phyloP scores from a whole-genome alignment of 192 early-diverging fungal genomes.

The Backusella sp. region DNA sequence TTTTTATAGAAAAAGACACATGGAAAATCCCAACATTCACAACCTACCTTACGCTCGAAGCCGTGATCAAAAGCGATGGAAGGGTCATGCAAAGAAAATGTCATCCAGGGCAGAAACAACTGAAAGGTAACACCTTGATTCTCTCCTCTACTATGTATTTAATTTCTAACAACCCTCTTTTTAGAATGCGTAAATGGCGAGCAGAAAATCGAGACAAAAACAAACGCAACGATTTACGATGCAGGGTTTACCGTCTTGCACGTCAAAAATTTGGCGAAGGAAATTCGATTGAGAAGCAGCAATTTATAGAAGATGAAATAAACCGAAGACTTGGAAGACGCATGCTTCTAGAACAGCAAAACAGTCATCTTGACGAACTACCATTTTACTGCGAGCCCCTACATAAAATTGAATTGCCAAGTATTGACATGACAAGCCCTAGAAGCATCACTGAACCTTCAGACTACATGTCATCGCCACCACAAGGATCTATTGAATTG shows the following conservation, averaged over 20 bases:
- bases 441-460: background rate
- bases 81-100: constrained; percentile 45
- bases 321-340: constrained; percentile 33
- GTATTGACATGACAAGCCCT: background rate
- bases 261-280: constrained; percentile 57
- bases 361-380: background rate
- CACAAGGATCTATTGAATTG: background rate
- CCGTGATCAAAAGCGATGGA: constrained; percentile 49
- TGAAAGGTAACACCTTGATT: constrained; percentile 11
- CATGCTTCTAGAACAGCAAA: background rate
- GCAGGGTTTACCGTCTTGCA: constrained; percentile 65
- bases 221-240: constrained; percentile 63
- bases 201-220: constrained; percentile 50
- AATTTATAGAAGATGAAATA: constrained; percentile 64
- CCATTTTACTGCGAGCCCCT: constrained; percentile 11
- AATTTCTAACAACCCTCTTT: background rate
- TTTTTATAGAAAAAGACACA: constrained; percentile 34
- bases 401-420: constrained; percentile 15
- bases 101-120: constrained; percentile 44
- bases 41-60: constrained; percentile 46
- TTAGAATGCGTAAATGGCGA: constrained; percentile 47
- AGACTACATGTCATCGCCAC: background rate
- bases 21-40: constrained; percentile 49
- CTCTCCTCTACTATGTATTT: background rate
- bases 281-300: constrained; percentile 54